These are phyloP conservation scores for Podaxis sp. DNA, from an alignment of 768 basidiomycete genomes.

Conservation along the genomic window DNA sequence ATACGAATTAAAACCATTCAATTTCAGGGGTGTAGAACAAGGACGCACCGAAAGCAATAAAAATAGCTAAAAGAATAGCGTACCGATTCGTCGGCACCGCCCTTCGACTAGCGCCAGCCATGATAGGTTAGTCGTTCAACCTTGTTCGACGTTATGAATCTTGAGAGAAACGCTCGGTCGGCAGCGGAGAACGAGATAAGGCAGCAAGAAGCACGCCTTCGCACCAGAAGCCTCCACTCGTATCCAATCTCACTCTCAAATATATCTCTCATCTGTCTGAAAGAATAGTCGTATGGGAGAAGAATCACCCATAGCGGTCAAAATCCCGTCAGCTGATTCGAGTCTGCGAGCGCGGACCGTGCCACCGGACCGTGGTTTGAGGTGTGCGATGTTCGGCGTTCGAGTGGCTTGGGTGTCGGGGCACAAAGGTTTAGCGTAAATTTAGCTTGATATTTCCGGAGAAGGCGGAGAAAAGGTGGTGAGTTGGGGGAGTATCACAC, in stretches of 20 bases:
- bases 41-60: slow-evolving; percentile 69
- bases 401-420: not conserved
- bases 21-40: not conserved
- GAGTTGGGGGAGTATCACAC: not conserved
- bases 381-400: not conserved
- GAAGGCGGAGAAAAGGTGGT: slow-evolving; percentile 9
- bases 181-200: not conserved
- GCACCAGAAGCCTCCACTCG: not conserved
- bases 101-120: slow-evolving; percentile 11
- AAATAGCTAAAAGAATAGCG: slow-evolving; percentile 64
- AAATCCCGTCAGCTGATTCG: slow-evolving; percentile 2
- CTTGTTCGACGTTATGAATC: not conserved
- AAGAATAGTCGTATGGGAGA: not conserved
- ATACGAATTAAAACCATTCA: not conserved
- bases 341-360: not conserved
- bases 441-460: not conserved
- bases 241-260: not conserved
- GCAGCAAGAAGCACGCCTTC: slow-evolving; percentile 10
- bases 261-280: not conserved
- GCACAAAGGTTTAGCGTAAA: not conserved
- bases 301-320: not conserved
- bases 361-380: not conserved
- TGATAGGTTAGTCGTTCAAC: not conserved
- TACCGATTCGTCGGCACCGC: slow-evolving; percentile 57
- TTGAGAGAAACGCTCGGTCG: not conserved